Base-by-base conservation (phyloP, 2,329 filamentous ascomycete species). In the Pseudopyrenochaeta lycopersici region DNA sequence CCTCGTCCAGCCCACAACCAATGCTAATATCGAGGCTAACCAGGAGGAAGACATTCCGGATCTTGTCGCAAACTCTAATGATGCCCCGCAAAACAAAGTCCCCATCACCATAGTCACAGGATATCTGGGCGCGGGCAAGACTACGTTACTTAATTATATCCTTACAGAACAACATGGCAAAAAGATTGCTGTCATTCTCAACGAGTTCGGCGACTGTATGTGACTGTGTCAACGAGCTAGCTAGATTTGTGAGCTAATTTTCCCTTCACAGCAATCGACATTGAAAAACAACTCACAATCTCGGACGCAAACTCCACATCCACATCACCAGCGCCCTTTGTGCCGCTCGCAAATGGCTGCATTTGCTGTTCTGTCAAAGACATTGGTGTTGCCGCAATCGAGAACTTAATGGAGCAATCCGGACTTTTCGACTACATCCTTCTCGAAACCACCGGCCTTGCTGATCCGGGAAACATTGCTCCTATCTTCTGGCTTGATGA, bases 321-420 rank as follows among this genome's bases (percentile, higher is more conserved):
- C 39, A 66, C 72, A 29, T 61, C 62, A 5, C 63, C 68, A 9
- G 58, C 68, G 1, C 68, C 69, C 1, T 99, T 96, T 91, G 86
- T 99, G 23, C 93, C 97, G 58, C 87, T 99, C 47, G 92, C 91
- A 46, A 99, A 99, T 66, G 95, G 95, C 58, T 99, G 95, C 74
- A 92, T 99, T 63, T 99, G 95, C 79, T 99, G 95, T 78, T 96
- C 92, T 2, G 93, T 98, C 67, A 99, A 97, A 88, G 95, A 99
- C 74, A 88, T 90, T 0, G 95, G 95, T 11, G 94, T 99, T 32
- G 91, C 91, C 63, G 95, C 95, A 31, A 96, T 99, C 49, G 95
- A 99, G 78, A 91, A 91, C 1, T 81, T 99, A 2, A 98, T 99
- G 91, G 91, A 93, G 60, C 92, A 92, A 68, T 91, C 91, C 61